These are phyloP conservation scores for Diaporthe sp. DNA, from an alignment of 2,329 filamentous ascomycete species.

Conservation along the genomic window DNA sequence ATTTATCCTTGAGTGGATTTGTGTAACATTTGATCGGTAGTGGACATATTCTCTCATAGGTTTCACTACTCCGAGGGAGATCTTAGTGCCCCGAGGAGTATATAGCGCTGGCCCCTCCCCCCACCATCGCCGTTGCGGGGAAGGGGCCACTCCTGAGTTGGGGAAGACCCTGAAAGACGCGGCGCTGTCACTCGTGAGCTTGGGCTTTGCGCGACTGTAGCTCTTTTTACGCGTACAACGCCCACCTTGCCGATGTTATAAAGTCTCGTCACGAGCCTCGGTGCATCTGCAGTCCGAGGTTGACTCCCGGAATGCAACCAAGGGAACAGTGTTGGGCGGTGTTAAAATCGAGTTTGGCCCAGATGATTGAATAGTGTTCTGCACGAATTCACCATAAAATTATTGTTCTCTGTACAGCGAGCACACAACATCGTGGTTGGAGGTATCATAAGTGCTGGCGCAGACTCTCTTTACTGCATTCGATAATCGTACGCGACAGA, in stretches of 20 bases:
- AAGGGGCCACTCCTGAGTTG: background rate
- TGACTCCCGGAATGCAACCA: background rate
- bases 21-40: background rate
- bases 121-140: conserved; percentile 18
- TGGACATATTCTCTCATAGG: background rate
- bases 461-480: background rate
- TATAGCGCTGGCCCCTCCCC: conserved; percentile 14
- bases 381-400: background rate
- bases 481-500: background rate
- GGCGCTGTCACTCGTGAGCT: background rate
- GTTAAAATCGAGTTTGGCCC: background rate
- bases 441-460: background rate
- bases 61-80: conserved; percentile 12
- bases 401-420: background rate
- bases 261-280: conserved; percentile 11
- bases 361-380: background rate
- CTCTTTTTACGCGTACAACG: background rate
- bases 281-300: background rate
- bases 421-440: background rate
- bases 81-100: conserved; percentile 8
- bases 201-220: background rate
- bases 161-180: conserved; percentile 10
- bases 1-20: conserved; percentile 1
- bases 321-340: background rate
- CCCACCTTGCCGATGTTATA: conserved; percentile 8